Percentiles rank a stretch among this genome's conserved stretches.
Evolutionary conservation across 306 rosid genomes (phyloP).

Genomic region (Oemleria cerasiformis): DNA sequence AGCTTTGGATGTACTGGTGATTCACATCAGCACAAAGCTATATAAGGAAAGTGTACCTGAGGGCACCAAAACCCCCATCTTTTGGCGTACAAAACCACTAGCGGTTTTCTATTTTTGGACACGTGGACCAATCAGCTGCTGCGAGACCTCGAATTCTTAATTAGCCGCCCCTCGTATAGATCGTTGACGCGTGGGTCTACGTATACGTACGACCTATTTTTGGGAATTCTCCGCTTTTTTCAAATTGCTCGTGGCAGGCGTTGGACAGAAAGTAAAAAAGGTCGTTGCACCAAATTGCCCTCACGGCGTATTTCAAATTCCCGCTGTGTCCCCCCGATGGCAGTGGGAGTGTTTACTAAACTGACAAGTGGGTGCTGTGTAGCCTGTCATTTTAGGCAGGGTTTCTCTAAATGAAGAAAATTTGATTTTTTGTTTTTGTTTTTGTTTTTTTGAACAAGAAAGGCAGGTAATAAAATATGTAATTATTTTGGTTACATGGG

Average conservation of each 20-base stretch:
- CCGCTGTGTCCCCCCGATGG: conserved; percentile 1
- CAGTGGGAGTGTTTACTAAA: neutral
- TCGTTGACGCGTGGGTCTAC: conserved; percentile 62
- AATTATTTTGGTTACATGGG: neutral
- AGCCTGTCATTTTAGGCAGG: neutral
- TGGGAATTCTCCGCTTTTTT: conserved; percentile 26
- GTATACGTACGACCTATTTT: conserved; percentile 34
- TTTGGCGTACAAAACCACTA: conserved; percentile 20
- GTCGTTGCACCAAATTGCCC: neutral
- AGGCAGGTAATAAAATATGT: neutral
- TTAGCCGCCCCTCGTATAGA: conserved; percentile 34
- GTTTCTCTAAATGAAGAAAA: neutral
- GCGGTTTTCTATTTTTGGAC: conserved; percentile 16
- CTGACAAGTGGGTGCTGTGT: neutral
- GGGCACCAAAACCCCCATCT: conserved; percentile 31
- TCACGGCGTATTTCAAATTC: neutral
- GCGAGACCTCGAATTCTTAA: neutral
- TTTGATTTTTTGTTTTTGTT: neutral
- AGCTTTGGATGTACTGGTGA: conserved; percentile 33
- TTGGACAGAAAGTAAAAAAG: neutral
- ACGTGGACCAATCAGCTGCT: conserved; percentile 57
- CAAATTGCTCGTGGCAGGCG: neutral
- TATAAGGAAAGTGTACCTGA: conserved; percentile 63
- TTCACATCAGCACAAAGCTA: conserved; percentile 48
- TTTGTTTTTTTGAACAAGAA: neutral